A percentile compares a stretch with the other conserved stretches of the same genome.
Evolutionary conservation across 495 filamentous ascomycete species (phyloP).

Genomic region (Penicillium arizonense): DNA sequence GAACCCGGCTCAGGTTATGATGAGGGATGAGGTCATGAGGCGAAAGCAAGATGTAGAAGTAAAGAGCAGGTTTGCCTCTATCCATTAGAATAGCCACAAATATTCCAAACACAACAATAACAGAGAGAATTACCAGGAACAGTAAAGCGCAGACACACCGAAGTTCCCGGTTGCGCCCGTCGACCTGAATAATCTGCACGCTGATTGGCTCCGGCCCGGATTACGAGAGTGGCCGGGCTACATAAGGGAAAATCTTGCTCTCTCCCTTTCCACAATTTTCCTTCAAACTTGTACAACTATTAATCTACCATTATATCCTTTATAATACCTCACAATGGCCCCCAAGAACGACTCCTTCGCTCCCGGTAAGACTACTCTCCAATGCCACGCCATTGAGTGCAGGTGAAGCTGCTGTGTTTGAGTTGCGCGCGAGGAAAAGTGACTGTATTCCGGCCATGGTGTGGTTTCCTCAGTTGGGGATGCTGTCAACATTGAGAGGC

Average conservation of each 20-base stretch:
- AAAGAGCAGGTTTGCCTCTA: too few relatives aligned
- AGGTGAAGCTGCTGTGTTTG: too few relatives aligned
- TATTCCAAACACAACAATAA: neutral
- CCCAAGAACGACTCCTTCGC: conserved; percentile 43
- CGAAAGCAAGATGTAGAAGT: neutral
- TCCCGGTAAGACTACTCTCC: conserved; percentile 36
- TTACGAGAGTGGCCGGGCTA: conserved; percentile 44
- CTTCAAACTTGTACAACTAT: conserved; percentile 35
- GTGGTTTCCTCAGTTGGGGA: too few relatives aligned
- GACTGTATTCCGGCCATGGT: neutral
- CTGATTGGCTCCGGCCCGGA: conserved; percentile 37
- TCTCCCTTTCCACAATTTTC: conserved; percentile 20
- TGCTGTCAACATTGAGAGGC: neutral
- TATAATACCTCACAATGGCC: conserved; percentile 41
- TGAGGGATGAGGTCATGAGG: conserved; percentile 21
- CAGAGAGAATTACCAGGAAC: neutral
- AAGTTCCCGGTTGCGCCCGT: conserved; percentile 39
- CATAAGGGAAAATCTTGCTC: conserved; percentile 41
- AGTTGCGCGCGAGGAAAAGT: neutral
- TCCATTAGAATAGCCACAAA: neutral
- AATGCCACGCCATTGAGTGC: conserved; percentile 3
- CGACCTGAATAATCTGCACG: conserved; percentile 32
- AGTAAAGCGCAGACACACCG: conserved; percentile 11
- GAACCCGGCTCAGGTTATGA: conserved; percentile 8
- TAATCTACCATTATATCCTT: conserved; percentile 23